phyloP scores from a whole-genome alignment of 2,329 filamentous ascomycete species.

The Ceratocystis ficicola region DNA sequence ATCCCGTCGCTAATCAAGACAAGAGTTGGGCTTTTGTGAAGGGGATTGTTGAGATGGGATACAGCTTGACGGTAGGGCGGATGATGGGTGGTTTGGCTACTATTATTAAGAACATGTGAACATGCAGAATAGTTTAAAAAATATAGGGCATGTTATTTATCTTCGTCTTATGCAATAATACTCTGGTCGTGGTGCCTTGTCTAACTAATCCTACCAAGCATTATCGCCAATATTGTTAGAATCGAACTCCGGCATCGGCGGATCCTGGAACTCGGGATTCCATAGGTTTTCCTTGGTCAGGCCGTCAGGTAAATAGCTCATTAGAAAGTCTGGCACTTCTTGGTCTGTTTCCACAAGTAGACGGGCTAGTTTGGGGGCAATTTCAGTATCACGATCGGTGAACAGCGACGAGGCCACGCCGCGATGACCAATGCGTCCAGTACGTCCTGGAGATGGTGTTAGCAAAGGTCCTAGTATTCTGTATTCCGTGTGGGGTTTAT shows the following conservation, averaged over 20 bases:
- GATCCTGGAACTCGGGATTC: background rate
- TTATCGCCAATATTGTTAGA: background rate
- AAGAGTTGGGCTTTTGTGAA: slow-evolving; percentile 53
- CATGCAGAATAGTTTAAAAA: background rate
- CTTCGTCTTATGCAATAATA: background rate
- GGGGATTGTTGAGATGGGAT: slow-evolving; percentile 50
- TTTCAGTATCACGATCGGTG: slow-evolving; percentile 59
- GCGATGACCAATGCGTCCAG: slow-evolving; percentile 79
- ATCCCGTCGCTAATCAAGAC: slow-evolving; percentile 58
- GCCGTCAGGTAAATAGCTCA: slow-evolving; percentile 49
- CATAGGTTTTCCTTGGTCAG: background rate
- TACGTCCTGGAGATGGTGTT: slow-evolving; percentile 52
- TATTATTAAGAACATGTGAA: slow-evolving; percentile 35
- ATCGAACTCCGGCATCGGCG: background rate
- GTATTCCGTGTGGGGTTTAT: background rate
- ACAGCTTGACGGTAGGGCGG: slow-evolving; percentile 34
- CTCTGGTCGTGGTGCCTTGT: background rate
- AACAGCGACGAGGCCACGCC: slow-evolving; percentile 85
- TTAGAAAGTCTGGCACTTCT: slow-evolving; percentile 68
- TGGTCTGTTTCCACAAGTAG: slow-evolving; percentile 71
- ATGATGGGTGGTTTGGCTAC: slow-evolving; percentile 34
- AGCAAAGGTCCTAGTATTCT: background rate
- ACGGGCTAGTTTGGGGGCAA: slow-evolving; percentile 65
- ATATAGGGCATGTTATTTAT: slow-evolving; percentile 2
- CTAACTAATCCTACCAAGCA: background rate